A percentile compares a stretch with the other conserved stretches of the same genome.
These are phyloP conservation scores for Lachnellula subtilissima DNA, from an alignment of 2,329 filamentous ascomycete species.

Conservation along the genomic window DNA sequence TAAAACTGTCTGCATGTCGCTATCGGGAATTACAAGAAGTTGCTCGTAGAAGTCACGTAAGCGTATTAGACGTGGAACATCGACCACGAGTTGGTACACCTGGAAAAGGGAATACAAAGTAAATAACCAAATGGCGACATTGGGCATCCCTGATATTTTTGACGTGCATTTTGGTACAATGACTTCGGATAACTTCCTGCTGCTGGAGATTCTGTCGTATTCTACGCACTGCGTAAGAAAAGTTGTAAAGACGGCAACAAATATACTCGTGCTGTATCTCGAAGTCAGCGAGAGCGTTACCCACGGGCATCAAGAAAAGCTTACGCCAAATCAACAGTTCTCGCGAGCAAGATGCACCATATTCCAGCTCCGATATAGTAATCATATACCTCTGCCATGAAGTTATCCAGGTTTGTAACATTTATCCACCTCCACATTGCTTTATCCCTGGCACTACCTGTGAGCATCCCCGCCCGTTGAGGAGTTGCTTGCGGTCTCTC, in stretches of 20 bases:
- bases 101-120: constrained; percentile 61
- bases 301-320: constrained; percentile 20
- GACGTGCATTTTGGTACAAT: constrained; percentile 55
- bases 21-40: constrained; percentile 62
- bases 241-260: constrained; percentile 63
- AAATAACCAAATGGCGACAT: constrained; percentile 52
- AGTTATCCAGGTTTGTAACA: constrained; percentile 65
- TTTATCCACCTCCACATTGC: constrained; percentile 72
- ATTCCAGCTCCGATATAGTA: constrained; percentile 66
- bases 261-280: constrained; percentile 52
- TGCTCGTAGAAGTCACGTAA: constrained; percentile 68
- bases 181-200: constrained; percentile 44
- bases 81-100: constrained; percentile 51
- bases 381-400: constrained; percentile 62
- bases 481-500: constrained; percentile 36
- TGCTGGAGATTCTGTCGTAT: constrained; percentile 53
- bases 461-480: constrained; percentile 42
- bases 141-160: constrained; percentile 36
- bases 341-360: constrained; percentile 60
- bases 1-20: constrained; percentile 68
- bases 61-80: constrained; percentile 54
- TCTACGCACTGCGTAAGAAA: constrained; percentile 67
- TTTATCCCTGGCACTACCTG: constrained; percentile 56
- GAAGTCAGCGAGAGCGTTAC: constrained; percentile 5
- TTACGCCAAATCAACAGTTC: constrained; percentile 53